Conservation (phyloP, 208 protist species). For the Trichomonas tenax region DNA sequence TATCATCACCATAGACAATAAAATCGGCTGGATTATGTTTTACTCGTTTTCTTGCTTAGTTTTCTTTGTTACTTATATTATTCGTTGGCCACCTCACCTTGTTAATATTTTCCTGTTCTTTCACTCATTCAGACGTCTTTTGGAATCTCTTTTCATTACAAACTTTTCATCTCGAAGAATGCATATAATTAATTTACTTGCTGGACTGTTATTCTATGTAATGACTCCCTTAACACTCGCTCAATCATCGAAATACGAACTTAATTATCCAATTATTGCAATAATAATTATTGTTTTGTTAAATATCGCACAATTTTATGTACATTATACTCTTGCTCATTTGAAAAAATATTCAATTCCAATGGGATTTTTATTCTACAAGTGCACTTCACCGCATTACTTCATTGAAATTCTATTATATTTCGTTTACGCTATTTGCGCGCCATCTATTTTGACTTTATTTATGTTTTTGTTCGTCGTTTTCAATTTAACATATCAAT, state of each 20-base stretch:
- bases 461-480: not conserved
- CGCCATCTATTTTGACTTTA: not conserved
- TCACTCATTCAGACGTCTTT: not conserved
- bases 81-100: not conserved
- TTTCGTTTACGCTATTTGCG: not conserved
- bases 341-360: constrained; percentile 11
- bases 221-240: not conserved
- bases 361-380: not conserved
- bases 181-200: constrained; percentile 9
- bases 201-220: not conserved
- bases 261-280: not conserved
- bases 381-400: not conserved
- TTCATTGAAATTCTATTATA: not conserved
- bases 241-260: not conserved
- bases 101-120: not conserved
- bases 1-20: not conserved
- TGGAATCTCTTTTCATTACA: not conserved
- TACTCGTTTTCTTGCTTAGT: not conserved
- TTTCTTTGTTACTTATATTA: not conserved
- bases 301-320: not conserved
- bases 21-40: constrained; percentile 4
- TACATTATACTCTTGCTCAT: not conserved
- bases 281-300: not conserved
- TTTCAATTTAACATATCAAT: not conserved
- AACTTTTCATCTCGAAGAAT: not conserved